Evolutionary conservation across 2,329 filamentous ascomycete species (phyloP).

Genomic region (Lithohypha guttulata): DNA sequence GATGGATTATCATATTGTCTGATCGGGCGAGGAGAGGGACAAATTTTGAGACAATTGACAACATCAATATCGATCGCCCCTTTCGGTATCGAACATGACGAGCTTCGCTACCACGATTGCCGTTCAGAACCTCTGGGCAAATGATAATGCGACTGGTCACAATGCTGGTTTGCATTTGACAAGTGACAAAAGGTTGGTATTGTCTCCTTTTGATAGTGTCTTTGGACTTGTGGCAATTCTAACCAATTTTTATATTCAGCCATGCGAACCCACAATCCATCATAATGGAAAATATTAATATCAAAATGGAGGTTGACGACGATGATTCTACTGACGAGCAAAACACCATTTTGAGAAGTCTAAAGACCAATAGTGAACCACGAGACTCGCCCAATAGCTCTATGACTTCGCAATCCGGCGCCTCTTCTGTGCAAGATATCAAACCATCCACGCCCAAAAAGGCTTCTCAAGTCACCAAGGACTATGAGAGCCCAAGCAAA

Average conservation of each 20-base stretch:
- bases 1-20: slow-evolving; percentile 5
- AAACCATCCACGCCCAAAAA: slow-evolving; percentile 19
- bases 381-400: slow-evolving; percentile 26
- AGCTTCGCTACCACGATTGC: slow-evolving; percentile 4
- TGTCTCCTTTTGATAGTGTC: background rate
- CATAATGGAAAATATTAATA: slow-evolving; percentile 6
- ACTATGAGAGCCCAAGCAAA: slow-evolving; percentile 12
- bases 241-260: slow-evolving; percentile 4
- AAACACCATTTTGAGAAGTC: slow-evolving; percentile 18
- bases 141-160: background rate
- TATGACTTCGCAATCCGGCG: slow-evolving; percentile 23
- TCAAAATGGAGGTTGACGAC: slow-evolving; percentile 25
- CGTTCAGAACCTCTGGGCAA: slow-evolving; percentile 2
- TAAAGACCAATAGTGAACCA: slow-evolving; percentile 21
- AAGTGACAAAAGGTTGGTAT: background rate
- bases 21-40: background rate
- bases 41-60: background rate
- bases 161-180: background rate
- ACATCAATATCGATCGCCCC: slow-evolving; percentile 5
- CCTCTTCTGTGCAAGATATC: slow-evolving; percentile 19
- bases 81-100: slow-evolving; percentile 10
- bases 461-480: slow-evolving; percentile 12
- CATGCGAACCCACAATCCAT: slow-evolving; percentile 5
- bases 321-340: slow-evolving; percentile 27
- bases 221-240: slow-evolving; percentile 4